A percentile compares a stretch with the other conserved stretches of the same genome.
phyloP scores from a whole-genome alignment of 306 rosid genomes.

The Ammopiptanthus mongolicus region DNA sequence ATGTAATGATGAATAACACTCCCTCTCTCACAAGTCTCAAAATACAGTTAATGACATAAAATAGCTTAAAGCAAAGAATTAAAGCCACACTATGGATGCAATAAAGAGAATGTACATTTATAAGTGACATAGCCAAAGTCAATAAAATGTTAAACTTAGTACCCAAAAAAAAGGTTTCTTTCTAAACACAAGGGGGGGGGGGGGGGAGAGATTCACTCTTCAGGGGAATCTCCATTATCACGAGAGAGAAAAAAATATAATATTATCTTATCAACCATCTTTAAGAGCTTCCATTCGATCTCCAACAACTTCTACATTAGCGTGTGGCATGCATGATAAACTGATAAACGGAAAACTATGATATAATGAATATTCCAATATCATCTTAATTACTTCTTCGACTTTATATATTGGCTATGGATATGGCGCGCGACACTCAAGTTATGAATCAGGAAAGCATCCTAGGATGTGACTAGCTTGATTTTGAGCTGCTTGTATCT shows the following conservation, averaged over 20 bases:
- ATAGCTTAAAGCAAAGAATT: constrained; percentile 17
- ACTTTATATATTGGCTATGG: constrained; percentile 10
- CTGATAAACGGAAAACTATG: neutral
- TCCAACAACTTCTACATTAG: constrained; percentile 37
- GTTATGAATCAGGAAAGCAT: constrained; percentile 55
- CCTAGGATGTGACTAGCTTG: constrained; percentile 44
- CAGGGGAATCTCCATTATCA: constrained; percentile 34
- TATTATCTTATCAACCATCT: constrained; percentile 8
- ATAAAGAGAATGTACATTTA: constrained; percentile 35
- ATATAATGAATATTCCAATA: constrained; percentile 24
- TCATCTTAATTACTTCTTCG: too few species aligned
- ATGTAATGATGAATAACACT: neutral
- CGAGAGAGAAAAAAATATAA: neutral
- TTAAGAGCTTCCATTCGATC: constrained; percentile 18
- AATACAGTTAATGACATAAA: neutral
- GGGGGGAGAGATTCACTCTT: constrained; percentile 30
- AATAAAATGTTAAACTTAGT: constrained; percentile 20
- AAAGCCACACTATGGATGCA: constrained; percentile 27
- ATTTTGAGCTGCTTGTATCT: constrained; percentile 23
- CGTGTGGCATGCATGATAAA: constrained; percentile 11
- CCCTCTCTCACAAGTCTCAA: neutral
- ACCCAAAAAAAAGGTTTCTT: constrained; percentile 11
- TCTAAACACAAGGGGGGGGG: constrained; percentile 22
- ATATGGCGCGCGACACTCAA: neutral
- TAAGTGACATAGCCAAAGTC: constrained; percentile 26